Conservation (phyloP, 805 yeast species). For the Hanseniaspora taiwanica region DNA sequence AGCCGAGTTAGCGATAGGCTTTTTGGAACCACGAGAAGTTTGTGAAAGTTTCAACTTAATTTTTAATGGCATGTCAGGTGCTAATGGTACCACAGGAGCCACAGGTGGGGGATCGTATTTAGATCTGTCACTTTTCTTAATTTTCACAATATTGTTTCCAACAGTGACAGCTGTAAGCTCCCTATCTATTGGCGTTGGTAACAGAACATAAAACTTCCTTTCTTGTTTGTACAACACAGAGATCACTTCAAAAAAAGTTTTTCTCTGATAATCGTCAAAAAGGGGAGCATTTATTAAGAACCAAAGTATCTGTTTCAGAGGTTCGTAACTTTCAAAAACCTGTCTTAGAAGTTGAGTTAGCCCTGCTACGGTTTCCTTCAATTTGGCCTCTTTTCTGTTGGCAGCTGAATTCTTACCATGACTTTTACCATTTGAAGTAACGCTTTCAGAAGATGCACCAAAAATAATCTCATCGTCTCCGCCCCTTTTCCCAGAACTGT, state of each 20-base stretch:
- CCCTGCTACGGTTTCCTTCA: constrained; percentile 18
- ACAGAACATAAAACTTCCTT: constrained; percentile 45
- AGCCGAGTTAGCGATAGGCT: too few species aligned
- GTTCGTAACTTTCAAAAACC: constrained; percentile 30
- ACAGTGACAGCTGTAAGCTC: constrained; percentile 25
- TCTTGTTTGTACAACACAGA: constrained; percentile 51
- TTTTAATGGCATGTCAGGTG: constrained; percentile 1
- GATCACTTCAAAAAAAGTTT: constrained; percentile 50
- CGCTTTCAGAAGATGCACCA: constrained; percentile 3
- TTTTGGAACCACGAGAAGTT: too few species aligned
- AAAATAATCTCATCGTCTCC: background rate
- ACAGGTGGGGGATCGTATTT: constrained; percentile 3
- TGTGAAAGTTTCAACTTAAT: background rate
- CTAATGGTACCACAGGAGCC: constrained; percentile 1
- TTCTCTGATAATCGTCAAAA: constrained; percentile 43
- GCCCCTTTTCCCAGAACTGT: background rate
- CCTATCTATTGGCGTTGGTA: constrained; percentile 54
- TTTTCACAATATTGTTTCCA: constrained; percentile 1
- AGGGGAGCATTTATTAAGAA: constrained; percentile 43
- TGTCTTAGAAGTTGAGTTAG: constrained; percentile 13
- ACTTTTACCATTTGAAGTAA: constrained; percentile 11
- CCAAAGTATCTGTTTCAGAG: constrained; percentile 56
- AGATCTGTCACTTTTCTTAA: background rate
- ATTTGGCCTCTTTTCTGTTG: constrained; percentile 10
- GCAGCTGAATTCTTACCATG: constrained; percentile 12